These are phyloP conservation scores for Ophiostoma triangulosporum DNA, from an alignment of 2,329 filamentous ascomycete genomes.

Conservation along the genomic window DNA sequence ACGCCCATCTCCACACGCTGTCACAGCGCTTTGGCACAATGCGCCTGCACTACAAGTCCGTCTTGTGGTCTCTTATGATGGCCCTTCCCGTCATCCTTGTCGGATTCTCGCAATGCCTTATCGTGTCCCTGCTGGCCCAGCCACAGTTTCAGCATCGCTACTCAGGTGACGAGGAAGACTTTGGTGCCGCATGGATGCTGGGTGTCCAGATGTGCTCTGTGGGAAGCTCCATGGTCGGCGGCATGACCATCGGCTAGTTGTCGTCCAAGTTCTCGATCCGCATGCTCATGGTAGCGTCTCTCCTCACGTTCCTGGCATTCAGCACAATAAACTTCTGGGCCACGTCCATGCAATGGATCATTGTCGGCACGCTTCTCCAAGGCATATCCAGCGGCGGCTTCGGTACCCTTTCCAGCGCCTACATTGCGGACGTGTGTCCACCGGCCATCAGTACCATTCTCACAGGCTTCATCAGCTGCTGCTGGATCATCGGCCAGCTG, in stretches of 20 bases:
- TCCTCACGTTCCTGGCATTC: constrained; percentile 8
- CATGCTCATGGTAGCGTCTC: constrained; percentile 6
- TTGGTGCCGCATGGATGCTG: constrained; percentile 13
- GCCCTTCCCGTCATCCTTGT: constrained; percentile 14
- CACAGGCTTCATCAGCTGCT: constrained; percentile 15
- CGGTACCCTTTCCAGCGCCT: constrained; percentile 14
- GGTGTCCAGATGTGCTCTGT: constrained; percentile 14
- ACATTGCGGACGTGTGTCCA: constrained; percentile 15
- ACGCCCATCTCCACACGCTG: background rate
- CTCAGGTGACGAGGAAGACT: constrained; percentile 13
- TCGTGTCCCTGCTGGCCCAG: constrained; percentile 15
- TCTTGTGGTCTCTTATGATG: constrained; percentile 13
- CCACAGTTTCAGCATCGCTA: constrained; percentile 17
- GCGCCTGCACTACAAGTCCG: constrained; percentile 10
- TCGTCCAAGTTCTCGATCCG: constrained; percentile 11
- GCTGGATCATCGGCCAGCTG: constrained; percentile 14
- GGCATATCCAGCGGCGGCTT: constrained; percentile 15
- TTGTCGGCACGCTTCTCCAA: constrained; percentile 14
- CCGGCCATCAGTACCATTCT: constrained; percentile 9
- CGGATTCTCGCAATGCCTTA: constrained; percentile 15
- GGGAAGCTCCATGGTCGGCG: constrained; percentile 13
- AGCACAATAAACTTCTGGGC: constrained; percentile 14
- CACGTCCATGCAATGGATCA: constrained; percentile 11
- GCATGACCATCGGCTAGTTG: constrained; percentile 13
- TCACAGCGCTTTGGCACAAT: background rate